Evolutionary conservation across 352 stramenopile genomes (phyloP), one percentile per base, ranked within the genome.

Genomic region (Phytophthora fragariae): DNA sequence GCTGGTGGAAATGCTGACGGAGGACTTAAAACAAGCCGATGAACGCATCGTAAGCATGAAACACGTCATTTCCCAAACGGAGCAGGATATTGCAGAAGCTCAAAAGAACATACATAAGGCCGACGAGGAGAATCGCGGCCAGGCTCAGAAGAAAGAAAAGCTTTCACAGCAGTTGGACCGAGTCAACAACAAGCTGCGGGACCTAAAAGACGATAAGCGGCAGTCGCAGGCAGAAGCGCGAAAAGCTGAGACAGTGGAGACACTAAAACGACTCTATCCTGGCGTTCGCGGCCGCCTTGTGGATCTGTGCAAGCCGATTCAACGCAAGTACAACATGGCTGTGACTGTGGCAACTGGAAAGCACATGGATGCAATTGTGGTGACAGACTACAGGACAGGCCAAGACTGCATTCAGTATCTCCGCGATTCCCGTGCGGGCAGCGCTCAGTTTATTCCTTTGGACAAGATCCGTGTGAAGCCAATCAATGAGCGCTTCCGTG

Each of bases 331-430:
- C 84, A 98, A 99, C 77, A 91, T 99, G 76, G 98, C 97, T 24
- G 95, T 99, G 21, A 98, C 96, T 1, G 96, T 99, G 2, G 98
- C 97, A 31, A 97, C 94, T n/a, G 98, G 98, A 53, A 99, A 98
- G 62, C 93, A 99, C 81, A 99, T 99, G 95, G 97, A 99, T 70
- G 87, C 92, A 19, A 83, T 97, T 37, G 90, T 97, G 57, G 90
- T 97, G 14, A 62, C 56, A 1, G 86, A 97, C 56, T 92, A 91
- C 68, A 92, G 89, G 61, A 97, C 87, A 27, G 89, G 79, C 2
- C 86, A 95, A 80, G 89, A 95, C 19, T 97, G 90, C 57, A 97
- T 97, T 52, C 85, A 91, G 55, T 99, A 99, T 70, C 82, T 99
- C 57, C 95, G 97, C 7, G 97, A 99, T 24, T 92, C 98, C 33